Conservation (phyloP, 768 basidiomycete genomes). For the Sporobolomyces roseus region DNA sequence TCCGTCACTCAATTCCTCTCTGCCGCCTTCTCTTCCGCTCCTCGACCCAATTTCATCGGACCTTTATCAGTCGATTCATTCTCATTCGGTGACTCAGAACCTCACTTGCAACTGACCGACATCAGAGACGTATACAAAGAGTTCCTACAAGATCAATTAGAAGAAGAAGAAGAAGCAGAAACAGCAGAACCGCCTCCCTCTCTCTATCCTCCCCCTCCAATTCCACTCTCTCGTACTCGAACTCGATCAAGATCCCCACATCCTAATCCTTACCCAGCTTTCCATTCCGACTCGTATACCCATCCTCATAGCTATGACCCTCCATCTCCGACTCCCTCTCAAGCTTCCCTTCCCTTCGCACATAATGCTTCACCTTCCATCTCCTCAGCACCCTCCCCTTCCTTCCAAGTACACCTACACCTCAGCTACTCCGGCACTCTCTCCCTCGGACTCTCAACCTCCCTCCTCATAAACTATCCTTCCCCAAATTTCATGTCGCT, state of each 20-base stretch:
- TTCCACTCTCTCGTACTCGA: constrained; percentile 5
- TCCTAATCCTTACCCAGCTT: neutral
- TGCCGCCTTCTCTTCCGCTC: constrained; percentile 63
- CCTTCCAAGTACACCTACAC: constrained; percentile 83
- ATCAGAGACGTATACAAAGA: constrained; percentile 89
- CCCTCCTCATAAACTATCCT: constrained; percentile 93
- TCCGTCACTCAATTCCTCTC: constrained; percentile 73
- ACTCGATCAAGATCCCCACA: constrained; percentile 7
- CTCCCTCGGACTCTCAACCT: constrained; percentile 82
- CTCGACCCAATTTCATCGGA: constrained; percentile 89
- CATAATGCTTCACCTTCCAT: constrained; percentile 47
- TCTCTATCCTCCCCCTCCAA: constrained; percentile 52
- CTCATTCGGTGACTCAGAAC: constrained; percentile 76
- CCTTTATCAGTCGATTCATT: constrained; percentile 80
- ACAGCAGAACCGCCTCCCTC: neutral
- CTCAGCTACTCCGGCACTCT: constrained; percentile 71
- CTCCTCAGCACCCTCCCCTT: constrained; percentile 47
- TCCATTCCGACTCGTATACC: neutral
- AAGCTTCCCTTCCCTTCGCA: constrained; percentile 40
- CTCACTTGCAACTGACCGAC: constrained; percentile 85
- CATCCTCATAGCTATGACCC: constrained; percentile 29
- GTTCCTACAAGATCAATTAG: constrained; percentile 72
- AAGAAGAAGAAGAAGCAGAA: too few species aligned
- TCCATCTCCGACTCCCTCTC: constrained; percentile 1
- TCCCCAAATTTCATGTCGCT: constrained; percentile 94